Evolutionary conservation across 345 rosid species (phyloP), one percentile per base, ranked within the genome.

Genomic region (Lepidium sativum): DNA sequence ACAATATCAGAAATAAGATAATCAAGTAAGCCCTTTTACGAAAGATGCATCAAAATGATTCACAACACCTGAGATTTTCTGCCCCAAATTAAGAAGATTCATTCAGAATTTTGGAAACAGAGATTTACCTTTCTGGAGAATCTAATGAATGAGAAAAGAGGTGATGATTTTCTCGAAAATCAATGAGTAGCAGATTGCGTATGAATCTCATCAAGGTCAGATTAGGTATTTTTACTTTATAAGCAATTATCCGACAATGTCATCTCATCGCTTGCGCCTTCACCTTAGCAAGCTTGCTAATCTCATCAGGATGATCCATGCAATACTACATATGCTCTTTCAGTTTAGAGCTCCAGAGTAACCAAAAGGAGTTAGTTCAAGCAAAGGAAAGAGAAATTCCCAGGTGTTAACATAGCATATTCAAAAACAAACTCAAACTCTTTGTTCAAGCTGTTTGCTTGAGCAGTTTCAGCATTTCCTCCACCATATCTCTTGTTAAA

Each of bases 221-320:
- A n/a, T n/a, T n/a, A n/a, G n/a, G n/a, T n/a, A n/a, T n/a, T n/a
- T n/a, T n/a, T n/a, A 49, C 25, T 40, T 37, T 15, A 51, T 54
- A 59, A 69, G 67, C 67, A 41, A 60, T 60, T 51, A 69, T 41
- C 73, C 54, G 1, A 0, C 67, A 67, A 69, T 67, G 73, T 69
- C 67, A 49, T 4, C 64, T 39, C 10, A 45, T 1, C 55, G 25
- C 6, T 20, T 55, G 37, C n/a, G n/a, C n/a, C n/a, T n/a, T n/a
- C n/a, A n/a, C n/a, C n/a, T n/a, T n/a, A n/a, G n/a, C n/a, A n/a
- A n/a, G n/a, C n/a, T n/a, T n/a, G n/a, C n/a, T n/a, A n/a, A n/a
- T n/a, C n/a, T n/a, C n/a, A n/a, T n/a, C n/a, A n/a, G n/a, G n/a
- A n/a, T n/a, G n/a, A n/a, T n/a, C n/a, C n/a, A n/a, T n/a, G n/a